Base-by-base conservation (phyloP, 2,329 filamentous ascomycete species). In the Verticillium nubilum region DNA sequence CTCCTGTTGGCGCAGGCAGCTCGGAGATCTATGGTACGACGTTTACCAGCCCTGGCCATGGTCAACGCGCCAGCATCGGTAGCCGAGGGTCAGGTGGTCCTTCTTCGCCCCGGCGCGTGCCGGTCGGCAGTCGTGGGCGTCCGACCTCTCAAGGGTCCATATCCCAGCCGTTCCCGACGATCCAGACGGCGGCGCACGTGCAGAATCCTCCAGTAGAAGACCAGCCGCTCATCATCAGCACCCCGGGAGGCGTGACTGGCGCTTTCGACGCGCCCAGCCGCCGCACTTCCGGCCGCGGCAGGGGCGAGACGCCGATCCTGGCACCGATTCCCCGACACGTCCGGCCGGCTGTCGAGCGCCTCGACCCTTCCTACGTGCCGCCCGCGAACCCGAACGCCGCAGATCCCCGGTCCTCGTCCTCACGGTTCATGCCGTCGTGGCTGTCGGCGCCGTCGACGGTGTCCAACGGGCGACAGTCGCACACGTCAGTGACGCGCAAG, bases 161-260 rank as follows among this genome's bases (percentile, higher is more conserved):
- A 12, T 53, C 52, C 3, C 61, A 61, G 35, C 63, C 66, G 2
- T 50, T 50, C 42, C 42, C 42, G 10, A 9, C 42, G 42, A 50
- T 50, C 7, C 42, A 23, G 42, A 25, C 42, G 42, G 19, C 42
- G 19, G 42, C 42, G n/a, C 42, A 25, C n/a, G 62, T 64, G 29
- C 54, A 62, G 54, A 61, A 62, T 58, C 58, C 65, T 26, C 57
- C 68, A 5, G 61, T 63, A 3, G 73, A 80, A 27, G 82, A 85
- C 37, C 78, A 80, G 58, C 83, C 84, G 4, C 74, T 86, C 27
- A 86, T 86, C 58, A 85, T 86, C 68, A 86, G 83, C 69, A 86
- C 84, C 3, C 83, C 83, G 1, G 77, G 72, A 10, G 84, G 84
- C 17, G 76, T 86, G 9, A 73, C 76, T 0, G 83, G 83, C 2